Evolutionary conservation across 345 rosid species (phyloP).

Genomic region (Syzygium aqueum): DNA sequence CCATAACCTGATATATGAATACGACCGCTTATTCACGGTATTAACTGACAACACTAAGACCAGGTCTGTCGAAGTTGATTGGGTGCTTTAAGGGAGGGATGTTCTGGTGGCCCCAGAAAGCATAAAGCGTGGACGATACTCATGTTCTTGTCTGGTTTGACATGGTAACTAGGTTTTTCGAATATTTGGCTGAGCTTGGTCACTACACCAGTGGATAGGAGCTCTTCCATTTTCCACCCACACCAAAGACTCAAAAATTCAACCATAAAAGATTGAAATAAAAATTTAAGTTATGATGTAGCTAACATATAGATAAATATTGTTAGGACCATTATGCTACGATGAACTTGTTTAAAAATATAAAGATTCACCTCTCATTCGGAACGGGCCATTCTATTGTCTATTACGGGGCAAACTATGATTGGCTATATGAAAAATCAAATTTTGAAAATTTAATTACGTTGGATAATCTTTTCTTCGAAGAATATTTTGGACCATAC

Average conservation of each 20-base stretch:
- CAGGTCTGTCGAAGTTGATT: background rate
- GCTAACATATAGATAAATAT: background rate
- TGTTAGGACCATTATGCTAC: background rate
- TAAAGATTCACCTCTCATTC: background rate
- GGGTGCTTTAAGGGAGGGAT: background rate
- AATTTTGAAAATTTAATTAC: background rate
- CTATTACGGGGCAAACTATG: background rate
- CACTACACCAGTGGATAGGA: background rate
- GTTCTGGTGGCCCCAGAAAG: background rate
- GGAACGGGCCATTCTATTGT: background rate
- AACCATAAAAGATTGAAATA: background rate
- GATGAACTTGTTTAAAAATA: background rate
- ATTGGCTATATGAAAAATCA: background rate
- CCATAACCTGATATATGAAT: background rate
- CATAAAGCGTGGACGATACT: background rate
- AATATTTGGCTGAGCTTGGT: background rate
- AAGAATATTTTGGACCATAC: background rate
- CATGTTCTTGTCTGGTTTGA: background rate
- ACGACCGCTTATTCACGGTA: background rate
- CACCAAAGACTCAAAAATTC: background rate
- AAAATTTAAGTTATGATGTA: background rate
- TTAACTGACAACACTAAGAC: background rate
- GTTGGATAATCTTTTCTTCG: background rate
- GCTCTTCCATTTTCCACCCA: background rate
- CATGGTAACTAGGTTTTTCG: background rate